These are phyloP conservation scores for Adiantum capillusveneris DNA, from an alignment of 75 land plant species.

Conservation along the genomic window DNA sequence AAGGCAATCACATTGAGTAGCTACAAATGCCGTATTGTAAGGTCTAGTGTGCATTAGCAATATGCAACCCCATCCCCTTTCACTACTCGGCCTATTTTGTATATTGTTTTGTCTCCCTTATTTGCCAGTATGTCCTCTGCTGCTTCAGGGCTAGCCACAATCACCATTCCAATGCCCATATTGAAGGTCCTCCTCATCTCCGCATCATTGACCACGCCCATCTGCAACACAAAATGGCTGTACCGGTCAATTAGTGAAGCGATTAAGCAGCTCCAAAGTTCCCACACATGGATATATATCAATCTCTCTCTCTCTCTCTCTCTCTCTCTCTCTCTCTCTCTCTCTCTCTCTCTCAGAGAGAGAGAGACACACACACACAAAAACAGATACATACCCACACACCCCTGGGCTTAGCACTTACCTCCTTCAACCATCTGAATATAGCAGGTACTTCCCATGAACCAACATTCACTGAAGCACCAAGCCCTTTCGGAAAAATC, in stretches of 20 bases:
- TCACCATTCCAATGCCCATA: constrained; percentile 99
- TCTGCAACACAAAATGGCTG: constrained; percentile 30
- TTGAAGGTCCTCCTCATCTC: constrained; percentile 96
- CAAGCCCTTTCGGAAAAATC: constrained; percentile 85
- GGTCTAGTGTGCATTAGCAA: constrained; percentile 5
- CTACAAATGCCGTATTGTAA: no score
- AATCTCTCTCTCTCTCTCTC: no score
- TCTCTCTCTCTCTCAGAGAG: no score
- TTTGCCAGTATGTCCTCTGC: constrained; percentile 41
- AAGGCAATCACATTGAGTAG: no score
- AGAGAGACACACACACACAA: no score
- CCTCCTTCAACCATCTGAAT: constrained; percentile 94
- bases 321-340: no score
- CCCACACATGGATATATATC: no score
- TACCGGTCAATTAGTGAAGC: no score
- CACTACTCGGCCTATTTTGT: constrained; percentile 64
- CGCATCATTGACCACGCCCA: constrained; percentile 70
- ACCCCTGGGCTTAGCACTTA: no score
- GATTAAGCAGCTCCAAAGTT: no score
- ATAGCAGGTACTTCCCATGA: constrained; percentile 83
- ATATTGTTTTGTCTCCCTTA: constrained; percentile 19
- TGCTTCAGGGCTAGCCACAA: constrained; percentile 50
- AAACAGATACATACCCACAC: no score
- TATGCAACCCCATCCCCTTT: constrained; percentile 76
- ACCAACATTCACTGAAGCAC: constrained; percentile 47